A percentile compares a stretch with the other conserved stretches of the same genome.
phyloP scores from a whole-genome alignment of 2,329 filamentous ascomycete genomes.

The Neonectria faginata region DNA sequence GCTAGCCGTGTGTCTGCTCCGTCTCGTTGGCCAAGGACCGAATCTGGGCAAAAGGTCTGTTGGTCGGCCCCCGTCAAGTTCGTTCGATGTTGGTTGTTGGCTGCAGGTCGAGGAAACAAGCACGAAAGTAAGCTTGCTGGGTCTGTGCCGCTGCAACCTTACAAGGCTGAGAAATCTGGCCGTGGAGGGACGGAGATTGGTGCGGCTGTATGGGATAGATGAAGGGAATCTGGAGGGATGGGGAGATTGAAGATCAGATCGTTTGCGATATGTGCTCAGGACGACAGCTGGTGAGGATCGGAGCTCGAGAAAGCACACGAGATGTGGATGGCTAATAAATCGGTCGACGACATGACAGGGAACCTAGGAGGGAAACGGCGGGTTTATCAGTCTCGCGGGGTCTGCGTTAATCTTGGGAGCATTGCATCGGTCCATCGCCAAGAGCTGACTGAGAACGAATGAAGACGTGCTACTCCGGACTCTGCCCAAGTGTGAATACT shows the following conservation, averaged over 20 bases:
- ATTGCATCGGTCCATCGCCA: background rate
- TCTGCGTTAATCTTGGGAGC: background rate
- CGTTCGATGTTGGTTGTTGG: conserved; percentile 8
- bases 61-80: conserved; percentile 12
- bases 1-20: background rate
- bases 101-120: conserved; percentile 13
- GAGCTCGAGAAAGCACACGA: background rate
- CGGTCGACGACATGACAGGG: background rate
- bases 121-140: background rate
- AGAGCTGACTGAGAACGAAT: conserved; percentile 1
- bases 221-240: background rate
- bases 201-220: conserved; percentile 4
- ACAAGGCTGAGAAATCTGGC: conserved; percentile 17
- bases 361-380: background rate
- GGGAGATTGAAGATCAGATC: conserved; percentile 3
- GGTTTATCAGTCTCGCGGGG: conserved; percentile 3
- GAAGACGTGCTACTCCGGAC: background rate
- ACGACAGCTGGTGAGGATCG: background rate
- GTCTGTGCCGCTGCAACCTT: conserved; percentile 22
- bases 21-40: conserved; percentile 1
- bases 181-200: conserved; percentile 2
- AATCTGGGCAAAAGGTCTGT: conserved; percentile 11
- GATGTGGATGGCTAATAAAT: background rate
- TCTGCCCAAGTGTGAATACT: background rate
- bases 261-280: background rate